phyloP scores from a whole-genome alignment of 2,329 filamentous ascomycete genomes.

The Fusarium nurragi region DNA sequence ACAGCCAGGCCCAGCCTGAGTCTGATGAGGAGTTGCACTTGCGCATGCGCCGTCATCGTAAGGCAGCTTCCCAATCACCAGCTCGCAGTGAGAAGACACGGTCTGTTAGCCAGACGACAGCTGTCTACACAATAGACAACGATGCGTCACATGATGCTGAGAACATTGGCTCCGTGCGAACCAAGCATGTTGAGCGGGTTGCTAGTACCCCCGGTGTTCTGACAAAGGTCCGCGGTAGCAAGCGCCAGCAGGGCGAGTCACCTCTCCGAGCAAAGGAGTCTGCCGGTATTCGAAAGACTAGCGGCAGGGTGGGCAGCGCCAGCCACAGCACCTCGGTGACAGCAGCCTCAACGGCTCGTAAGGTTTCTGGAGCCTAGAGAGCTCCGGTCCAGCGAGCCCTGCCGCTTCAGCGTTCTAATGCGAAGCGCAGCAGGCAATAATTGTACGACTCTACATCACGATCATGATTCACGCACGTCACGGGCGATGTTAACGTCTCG shows the following conservation, averaged over 20 bases:
- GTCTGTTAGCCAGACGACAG: conserved; percentile 80
- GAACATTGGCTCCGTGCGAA: conserved; percentile 70
- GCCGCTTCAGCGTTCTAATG: conserved; percentile 28
- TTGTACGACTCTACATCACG: conserved; percentile 49
- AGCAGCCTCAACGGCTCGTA: conserved; percentile 59
- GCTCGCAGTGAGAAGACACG: conserved; percentile 69
- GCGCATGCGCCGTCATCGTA: conserved; percentile 75
- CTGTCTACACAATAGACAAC: conserved; percentile 72
- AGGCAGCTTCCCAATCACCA: conserved; percentile 70
- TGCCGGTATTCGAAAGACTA: conserved; percentile 70
- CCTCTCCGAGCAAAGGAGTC: conserved; percentile 62
- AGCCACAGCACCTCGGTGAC: conserved; percentile 55
- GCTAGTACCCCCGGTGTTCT: conserved; percentile 65
- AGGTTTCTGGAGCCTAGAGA: conserved; percentile 60
- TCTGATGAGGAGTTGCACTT: conserved; percentile 86
- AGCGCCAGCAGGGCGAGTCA: conserved; percentile 61
- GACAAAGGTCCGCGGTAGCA: conserved; percentile 72
- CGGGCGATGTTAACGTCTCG: conserved; percentile 54
- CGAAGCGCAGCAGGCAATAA: conserved; percentile 29
- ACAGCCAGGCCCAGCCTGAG: conserved; percentile 72
- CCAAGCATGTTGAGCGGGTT: conserved; percentile 67
- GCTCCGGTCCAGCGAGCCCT: conserved; percentile 34
- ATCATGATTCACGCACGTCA: conserved; percentile 55
- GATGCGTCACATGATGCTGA: conserved; percentile 76
- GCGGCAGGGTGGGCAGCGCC: conserved; percentile 70